Evolutionary conservation across 306 rosid species (phyloP).

Genomic region (Glycine soja): DNA sequence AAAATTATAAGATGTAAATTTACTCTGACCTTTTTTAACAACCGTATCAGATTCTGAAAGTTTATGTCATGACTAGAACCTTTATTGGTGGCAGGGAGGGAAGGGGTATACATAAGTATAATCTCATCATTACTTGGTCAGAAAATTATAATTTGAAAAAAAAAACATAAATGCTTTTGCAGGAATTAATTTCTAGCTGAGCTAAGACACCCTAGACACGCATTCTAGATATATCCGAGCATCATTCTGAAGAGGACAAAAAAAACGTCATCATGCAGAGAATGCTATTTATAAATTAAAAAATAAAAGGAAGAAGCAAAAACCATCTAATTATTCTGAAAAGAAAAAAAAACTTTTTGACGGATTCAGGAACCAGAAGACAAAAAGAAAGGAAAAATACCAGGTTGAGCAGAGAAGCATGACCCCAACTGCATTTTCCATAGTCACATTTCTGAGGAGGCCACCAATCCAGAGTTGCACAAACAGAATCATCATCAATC

Average conservation of each 20-base stretch:
- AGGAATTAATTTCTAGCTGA: conserved; percentile 36
- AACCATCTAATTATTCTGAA: not conserved
- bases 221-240: conserved; percentile 34
- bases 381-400: conserved; percentile 50
- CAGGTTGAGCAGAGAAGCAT: conserved; percentile 87
- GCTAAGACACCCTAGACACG: conserved; percentile 21
- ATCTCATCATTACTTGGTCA: too few relatives aligned
- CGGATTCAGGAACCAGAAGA: conserved; percentile 33
- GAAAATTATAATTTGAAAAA: not conserved
- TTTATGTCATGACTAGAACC: conserved; percentile 13
- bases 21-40: conserved; percentile 27
- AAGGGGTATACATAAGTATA: too few relatives aligned
- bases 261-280: conserved; percentile 5
- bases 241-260: not conserved
- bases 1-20: conserved; percentile 36
- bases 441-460: conserved; percentile 98
- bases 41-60: conserved; percentile 31
- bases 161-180: not conserved
- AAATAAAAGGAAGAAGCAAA: not conserved
- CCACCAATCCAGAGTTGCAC: conserved; percentile 99
- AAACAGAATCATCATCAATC: conserved; percentile 81
- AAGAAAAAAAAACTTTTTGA: not conserved
- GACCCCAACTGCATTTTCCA: conserved; percentile 91
- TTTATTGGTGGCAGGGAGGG: too few relatives aligned
- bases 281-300: not conserved